These are phyloP conservation scores for Artemisia tridentata DNA, from an alignment of 129 eudicot species.

Conservation along the genomic window DNA sequence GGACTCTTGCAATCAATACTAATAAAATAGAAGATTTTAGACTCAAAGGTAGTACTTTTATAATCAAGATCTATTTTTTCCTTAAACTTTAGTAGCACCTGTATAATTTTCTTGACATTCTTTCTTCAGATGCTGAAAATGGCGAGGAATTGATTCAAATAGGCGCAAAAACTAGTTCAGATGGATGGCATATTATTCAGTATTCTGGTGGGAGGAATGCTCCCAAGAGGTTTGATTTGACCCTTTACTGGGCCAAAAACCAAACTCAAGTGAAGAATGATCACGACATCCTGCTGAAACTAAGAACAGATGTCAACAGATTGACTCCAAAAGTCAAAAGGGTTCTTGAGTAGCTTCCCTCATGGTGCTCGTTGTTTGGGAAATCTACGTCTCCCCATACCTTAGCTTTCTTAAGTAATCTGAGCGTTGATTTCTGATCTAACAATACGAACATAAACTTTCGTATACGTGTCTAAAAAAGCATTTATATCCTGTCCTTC, in stretches of 20 bases:
- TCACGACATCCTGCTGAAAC: no score
- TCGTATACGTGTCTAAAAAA: no score
- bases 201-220: constrained; percentile 87
- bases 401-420: constrained; percentile 54
- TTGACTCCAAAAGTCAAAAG: constrained; percentile 57
- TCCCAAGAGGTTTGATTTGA: constrained; percentile 66
- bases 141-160: constrained; percentile 56
- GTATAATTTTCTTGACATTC: no score
- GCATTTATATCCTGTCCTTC: no score
- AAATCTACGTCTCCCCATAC: constrained; percentile 85
- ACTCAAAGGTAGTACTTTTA: no score
- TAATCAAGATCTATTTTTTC: no score
- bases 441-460: no score
- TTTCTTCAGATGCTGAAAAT: no score
- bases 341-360: constrained; percentile 75
- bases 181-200: constrained; percentile 94
- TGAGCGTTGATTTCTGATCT: no score
- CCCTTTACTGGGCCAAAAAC: constrained; percentile 61
- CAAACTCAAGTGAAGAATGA: constrained; percentile 19
- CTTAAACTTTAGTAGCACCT: no score
- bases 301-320: constrained; percentile 75
- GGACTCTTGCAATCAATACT: no score
- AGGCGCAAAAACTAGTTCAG: constrained; percentile 51
- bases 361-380: constrained; percentile 87
- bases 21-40: no score